Conservation (phyloP, 1,284 basidiomycete species). For the Boletus semigastroideus region DNA sequence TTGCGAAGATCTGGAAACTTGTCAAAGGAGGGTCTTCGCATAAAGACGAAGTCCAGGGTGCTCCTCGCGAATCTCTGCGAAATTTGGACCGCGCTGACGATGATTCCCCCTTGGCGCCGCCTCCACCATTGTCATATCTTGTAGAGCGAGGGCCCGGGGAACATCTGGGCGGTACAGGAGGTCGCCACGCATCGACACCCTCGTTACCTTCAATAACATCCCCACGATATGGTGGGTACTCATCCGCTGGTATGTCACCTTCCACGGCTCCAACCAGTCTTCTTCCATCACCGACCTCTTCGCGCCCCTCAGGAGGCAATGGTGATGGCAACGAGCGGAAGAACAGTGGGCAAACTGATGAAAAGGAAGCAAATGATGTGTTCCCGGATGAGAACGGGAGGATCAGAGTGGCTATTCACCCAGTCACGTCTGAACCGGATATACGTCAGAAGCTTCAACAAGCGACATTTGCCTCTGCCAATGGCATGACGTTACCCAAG, state of each 20-base stretch:
- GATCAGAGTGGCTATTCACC: slow-evolving; percentile 43
- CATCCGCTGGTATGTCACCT: slow-evolving; percentile 60
- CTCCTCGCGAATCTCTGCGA: slow-evolving; percentile 29
- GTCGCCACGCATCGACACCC: slow-evolving; percentile 65
- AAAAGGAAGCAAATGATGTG: slow-evolving; percentile 34
- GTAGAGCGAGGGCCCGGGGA: slow-evolving; percentile 65
- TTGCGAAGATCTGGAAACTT: slow-evolving; percentile 82
- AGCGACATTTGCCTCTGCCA: slow-evolving; percentile 32
- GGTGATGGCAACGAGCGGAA: slow-evolving; percentile 50
- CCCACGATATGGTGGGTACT: slow-evolving; percentile 49
- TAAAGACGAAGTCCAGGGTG: slow-evolving; percentile 27
- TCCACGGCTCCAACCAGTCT: slow-evolving; percentile 71
- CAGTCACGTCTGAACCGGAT: slow-evolving; percentile 58
- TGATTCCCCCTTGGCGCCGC: slow-evolving; percentile 75
- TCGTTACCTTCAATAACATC: slow-evolving; percentile 61
- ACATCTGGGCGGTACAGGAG: slow-evolving; percentile 35
- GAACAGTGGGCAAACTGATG: slow-evolving; percentile 38
- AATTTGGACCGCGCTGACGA: slow-evolving; percentile 54
- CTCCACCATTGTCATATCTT: slow-evolving; percentile 82
- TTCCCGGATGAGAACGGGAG: slow-evolving; percentile 35
- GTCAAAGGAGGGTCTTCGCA: slow-evolving; percentile 61
- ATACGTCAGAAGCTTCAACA: slow-evolving; percentile 48
- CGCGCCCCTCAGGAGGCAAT: slow-evolving; percentile 57
- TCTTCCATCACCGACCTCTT: slow-evolving; percentile 70
- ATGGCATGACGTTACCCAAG: slow-evolving; percentile 31